A percentile compares a stretch with the other conserved stretches of the same genome.
phyloP scores from a whole-genome alignment of 441 rosid species.

The Rhodomyrtus psidioides region DNA sequence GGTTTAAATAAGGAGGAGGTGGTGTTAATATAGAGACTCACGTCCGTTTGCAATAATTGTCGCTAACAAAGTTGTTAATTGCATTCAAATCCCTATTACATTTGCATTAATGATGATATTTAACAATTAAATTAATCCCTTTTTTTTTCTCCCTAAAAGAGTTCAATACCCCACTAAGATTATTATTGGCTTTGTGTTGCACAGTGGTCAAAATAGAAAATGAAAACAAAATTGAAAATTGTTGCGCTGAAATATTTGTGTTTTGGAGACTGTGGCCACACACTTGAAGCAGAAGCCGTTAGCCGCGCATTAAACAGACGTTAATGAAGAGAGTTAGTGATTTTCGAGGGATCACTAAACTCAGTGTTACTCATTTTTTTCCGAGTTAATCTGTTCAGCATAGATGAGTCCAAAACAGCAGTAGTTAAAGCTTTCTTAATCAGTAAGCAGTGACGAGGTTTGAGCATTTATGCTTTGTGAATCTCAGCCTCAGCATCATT shows the following conservation, averaged over 20 bases:
- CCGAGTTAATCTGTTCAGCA: background rate
- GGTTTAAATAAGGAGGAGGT: constrained; percentile 16
- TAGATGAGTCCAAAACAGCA: background rate
- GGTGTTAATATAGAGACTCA: background rate
- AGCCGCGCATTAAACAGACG: background rate
- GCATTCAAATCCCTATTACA: background rate
- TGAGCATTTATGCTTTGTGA: background rate
- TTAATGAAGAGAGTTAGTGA: background rate
- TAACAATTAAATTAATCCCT: background rate
- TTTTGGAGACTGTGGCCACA: background rate
- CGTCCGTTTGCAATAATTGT: background rate
- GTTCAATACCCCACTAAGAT: background rate
- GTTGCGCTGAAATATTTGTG: background rate
- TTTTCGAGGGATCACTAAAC: background rate
- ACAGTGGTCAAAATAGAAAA: background rate
- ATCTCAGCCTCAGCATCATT: no score
- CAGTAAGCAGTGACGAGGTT: background rate
- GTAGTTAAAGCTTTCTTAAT: background rate
- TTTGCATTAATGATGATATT: background rate
- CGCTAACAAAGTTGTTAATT: background rate
- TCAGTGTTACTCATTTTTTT: background rate
- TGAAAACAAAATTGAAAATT: background rate
- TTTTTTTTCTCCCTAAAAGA: background rate
- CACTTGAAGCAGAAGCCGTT: background rate
- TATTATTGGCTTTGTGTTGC: background rate